Evolutionary conservation across 805 yeast species (phyloP).

Genomic region (Vanderwaltozyma yarrowii): DNA sequence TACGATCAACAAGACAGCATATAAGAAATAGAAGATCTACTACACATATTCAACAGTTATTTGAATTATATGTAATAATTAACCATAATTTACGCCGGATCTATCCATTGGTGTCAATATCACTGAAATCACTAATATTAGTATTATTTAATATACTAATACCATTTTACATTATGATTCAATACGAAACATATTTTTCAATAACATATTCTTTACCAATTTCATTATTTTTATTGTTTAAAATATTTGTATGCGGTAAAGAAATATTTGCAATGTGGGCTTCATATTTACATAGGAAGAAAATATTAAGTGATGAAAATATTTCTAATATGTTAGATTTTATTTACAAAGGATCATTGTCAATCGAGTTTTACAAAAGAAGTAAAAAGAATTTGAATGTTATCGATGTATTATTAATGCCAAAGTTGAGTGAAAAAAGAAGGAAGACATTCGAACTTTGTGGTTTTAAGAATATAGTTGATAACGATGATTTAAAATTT

Average conservation of each 20-base stretch:
- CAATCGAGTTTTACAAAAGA: conserved; percentile 1
- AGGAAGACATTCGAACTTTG: neutral
- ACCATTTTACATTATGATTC: conserved; percentile 14
- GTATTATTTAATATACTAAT: conserved; percentile 15
- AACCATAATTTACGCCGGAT: neutral
- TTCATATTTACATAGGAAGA: conserved; percentile 9
- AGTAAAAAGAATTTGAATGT: conserved; percentile 1
- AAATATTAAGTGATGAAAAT: conserved; percentile 5
- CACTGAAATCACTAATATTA: conserved; percentile 12
- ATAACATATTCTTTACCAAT: conserved; percentile 8
- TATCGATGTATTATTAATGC: conserved; percentile 3
- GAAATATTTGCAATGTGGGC: conserved; percentile 17
- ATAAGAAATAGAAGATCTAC: no score
- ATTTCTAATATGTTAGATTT: conserved; percentile 2
- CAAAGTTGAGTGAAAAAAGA: conserved; percentile 1
- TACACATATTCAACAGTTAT: no score
- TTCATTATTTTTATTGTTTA: conserved; percentile 9
- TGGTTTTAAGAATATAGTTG: neutral
- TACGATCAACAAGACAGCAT: no score
- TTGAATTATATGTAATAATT: no score
- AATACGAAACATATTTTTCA: conserved; percentile 11
- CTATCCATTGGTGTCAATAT: conserved; percentile 9
- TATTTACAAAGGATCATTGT: neutral
- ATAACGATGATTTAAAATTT: neutral
- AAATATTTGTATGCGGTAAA: conserved; percentile 9